Conservation (phyloP, 176 grass and related monocot species). For the Ensete glaucum region DNA sequence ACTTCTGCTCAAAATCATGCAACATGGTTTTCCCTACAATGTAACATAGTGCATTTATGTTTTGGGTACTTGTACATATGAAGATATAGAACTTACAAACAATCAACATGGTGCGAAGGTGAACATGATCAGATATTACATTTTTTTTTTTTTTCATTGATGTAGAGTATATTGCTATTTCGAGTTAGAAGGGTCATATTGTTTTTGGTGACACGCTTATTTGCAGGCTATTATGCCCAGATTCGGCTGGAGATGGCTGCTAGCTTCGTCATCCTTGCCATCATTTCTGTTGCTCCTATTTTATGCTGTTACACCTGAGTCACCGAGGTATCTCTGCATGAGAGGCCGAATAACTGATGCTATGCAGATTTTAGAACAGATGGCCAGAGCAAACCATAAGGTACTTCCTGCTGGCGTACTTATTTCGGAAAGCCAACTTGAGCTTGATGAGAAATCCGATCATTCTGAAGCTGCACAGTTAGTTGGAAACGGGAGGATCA, state of each 20-base stretch:
- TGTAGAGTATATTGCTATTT: not conserved
- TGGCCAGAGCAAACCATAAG: constrained; percentile 61
- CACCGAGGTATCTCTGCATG: constrained; percentile 84
- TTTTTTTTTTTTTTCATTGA: not conserved
- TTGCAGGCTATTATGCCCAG: constrained; percentile 82
- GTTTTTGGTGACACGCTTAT: not conserved
- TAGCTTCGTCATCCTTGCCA: constrained; percentile 62
- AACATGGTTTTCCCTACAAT: not conserved
- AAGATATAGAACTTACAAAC: not conserved
- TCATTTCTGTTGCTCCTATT: constrained; percentile 80
- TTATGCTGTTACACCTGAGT: constrained; percentile 71
- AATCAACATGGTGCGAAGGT: not conserved
- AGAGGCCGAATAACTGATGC: constrained; percentile 55
- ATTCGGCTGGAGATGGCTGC: constrained; percentile 89
- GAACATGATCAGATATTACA: not conserved
- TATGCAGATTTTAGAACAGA: constrained; percentile 51
- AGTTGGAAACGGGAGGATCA: constrained; percentile 25
- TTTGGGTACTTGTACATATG: not conserved
- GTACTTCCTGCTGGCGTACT: constrained; percentile 56
- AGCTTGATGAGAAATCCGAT: constrained; percentile 56
- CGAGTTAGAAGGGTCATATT: not conserved
- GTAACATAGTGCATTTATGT: not conserved
- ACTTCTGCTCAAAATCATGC: too few species aligned
- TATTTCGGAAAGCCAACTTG: constrained; percentile 56
- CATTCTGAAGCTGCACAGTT: constrained; percentile 52